Evolutionary conservation across 176 grass and related monocot genomes (phyloP).

Genomic region (Thinopyrum elongatum): DNA sequence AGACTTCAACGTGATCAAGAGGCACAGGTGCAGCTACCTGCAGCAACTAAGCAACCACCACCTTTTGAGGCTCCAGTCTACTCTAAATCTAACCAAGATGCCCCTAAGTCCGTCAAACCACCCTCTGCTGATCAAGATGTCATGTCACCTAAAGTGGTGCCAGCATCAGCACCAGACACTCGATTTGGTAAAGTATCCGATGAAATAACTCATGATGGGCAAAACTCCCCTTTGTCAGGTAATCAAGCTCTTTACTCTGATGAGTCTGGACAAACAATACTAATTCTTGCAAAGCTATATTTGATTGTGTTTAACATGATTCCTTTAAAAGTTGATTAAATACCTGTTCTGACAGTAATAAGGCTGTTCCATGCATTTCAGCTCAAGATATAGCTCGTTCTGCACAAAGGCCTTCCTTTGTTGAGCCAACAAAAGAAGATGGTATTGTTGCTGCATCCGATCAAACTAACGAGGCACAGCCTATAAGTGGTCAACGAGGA

Average conservation of each 20-base stretch:
- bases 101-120: neutral
- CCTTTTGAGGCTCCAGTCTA: neutral
- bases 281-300: neutral
- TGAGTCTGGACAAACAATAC: neutral
- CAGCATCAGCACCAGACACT: neutral
- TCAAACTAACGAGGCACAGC: neutral
- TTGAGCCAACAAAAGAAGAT: slow-evolving; percentile 9
- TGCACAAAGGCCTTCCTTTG: neutral
- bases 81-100: neutral
- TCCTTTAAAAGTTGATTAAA: neutral
- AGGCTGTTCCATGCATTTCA: slow-evolving; percentile 7
- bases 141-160: neutral
- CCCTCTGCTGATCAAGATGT: slow-evolving; percentile 9
- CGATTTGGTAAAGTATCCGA: neutral
- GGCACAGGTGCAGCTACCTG: neutral
- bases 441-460: neutral
- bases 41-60: neutral
- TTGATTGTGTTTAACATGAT: neutral
- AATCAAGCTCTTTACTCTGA: neutral
- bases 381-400: slow-evolving; percentile 11
- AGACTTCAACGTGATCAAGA: neutral
- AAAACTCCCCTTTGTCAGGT: slow-evolving; percentile 9
- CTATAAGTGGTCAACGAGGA: neutral
- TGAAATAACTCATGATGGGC: neutral
- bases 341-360: neutral